A percentile compares a stretch with the other conserved stretches of the same genome.
Evolutionary conservation across 2,329 filamentous ascomycete species (phyloP).

Genomic region (Orbilia javanica): DNA sequence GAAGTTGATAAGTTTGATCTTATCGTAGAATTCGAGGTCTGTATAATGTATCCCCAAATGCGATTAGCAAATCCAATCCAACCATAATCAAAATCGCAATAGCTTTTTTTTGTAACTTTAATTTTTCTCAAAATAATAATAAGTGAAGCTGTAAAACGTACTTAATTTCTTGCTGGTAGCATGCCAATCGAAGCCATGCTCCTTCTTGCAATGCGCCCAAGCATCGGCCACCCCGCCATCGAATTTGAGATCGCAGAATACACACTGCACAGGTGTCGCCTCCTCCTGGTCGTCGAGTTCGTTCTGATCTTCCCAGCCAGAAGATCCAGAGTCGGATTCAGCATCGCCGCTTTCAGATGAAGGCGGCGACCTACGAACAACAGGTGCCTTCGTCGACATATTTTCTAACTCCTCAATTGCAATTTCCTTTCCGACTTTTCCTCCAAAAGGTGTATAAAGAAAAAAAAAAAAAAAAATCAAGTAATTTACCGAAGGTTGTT

Average conservation of each 20-base stretch:
- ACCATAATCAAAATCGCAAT: neutral
- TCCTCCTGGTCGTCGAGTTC: slow-evolving; percentile 64
- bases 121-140: too few species aligned
- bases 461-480: neutral
- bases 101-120: neutral
- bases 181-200: slow-evolving; percentile 66
- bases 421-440: neutral
- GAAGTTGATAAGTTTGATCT: slow-evolving; percentile 69
- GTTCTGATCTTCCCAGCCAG: slow-evolving; percentile 67
- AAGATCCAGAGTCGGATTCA: slow-evolving; percentile 52
- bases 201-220: slow-evolving; percentile 64
- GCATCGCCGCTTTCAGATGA: slow-evolving; percentile 19
- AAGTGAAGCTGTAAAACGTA: slow-evolving; percentile 60
- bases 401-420: neutral
- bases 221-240: slow-evolving; percentile 63
- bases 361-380: slow-evolving; percentile 25
- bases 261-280: slow-evolving; percentile 65
- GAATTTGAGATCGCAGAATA: slow-evolving; percentile 65
- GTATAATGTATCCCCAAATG: neutral
- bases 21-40: slow-evolving; percentile 67
- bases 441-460: neutral
- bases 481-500: neutral
- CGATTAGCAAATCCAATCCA: slow-evolving; percentile 18
- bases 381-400: slow-evolving; percentile 33
- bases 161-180: slow-evolving; percentile 63